These are phyloP conservation scores for Cryptococcus maquisensis DNA, from an alignment of 1,284 basidiomycete species.

Conservation along the genomic window DNA sequence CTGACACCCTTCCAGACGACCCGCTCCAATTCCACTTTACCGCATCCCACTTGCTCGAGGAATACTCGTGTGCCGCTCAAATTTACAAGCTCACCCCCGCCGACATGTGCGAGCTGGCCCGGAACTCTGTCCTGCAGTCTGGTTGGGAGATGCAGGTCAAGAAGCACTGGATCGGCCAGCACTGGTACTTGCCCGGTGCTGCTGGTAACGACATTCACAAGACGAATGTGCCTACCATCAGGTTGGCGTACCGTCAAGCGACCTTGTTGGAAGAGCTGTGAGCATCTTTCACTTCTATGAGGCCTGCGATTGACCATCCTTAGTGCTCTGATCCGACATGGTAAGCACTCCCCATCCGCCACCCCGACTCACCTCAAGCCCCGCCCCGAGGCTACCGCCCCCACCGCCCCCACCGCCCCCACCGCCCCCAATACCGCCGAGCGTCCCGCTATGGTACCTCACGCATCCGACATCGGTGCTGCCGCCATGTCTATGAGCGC, in stretches of 20 bases:
- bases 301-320: background rate
- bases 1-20: conserved; percentile 27
- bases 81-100: conserved; percentile 80
- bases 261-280: conserved; percentile 79
- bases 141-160: conserved; percentile 99
- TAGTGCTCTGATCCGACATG: conserved; percentile 38
- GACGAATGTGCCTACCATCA: conserved; percentile 94
- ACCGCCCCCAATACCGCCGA: background rate
- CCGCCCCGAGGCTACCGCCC: background rate
- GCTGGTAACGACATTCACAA: conserved; percentile 89
- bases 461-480: conserved; percentile 29
- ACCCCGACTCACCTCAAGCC: conserved; percentile 36
- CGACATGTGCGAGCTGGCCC: conserved; percentile 77
- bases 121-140: conserved; percentile 93
- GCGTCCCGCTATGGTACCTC: conserved; percentile 20
- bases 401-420: too few species aligned
- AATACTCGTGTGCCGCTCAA: conserved; percentile 97
- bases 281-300: conserved; percentile 1
- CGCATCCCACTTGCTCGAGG: conserved; percentile 89
- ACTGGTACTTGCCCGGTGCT: conserved; percentile 84
- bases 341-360: conserved; percentile 30
- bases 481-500: conserved; percentile 32
- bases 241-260: conserved; percentile 81
- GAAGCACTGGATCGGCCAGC: conserved; percentile 88
- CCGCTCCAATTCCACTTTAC: conserved; percentile 86